Evolutionary conservation across 352 stramenopile genomes (phyloP), one percentile per base, ranked within the genome.

Genomic region (Globisporangium nagaii): DNA sequence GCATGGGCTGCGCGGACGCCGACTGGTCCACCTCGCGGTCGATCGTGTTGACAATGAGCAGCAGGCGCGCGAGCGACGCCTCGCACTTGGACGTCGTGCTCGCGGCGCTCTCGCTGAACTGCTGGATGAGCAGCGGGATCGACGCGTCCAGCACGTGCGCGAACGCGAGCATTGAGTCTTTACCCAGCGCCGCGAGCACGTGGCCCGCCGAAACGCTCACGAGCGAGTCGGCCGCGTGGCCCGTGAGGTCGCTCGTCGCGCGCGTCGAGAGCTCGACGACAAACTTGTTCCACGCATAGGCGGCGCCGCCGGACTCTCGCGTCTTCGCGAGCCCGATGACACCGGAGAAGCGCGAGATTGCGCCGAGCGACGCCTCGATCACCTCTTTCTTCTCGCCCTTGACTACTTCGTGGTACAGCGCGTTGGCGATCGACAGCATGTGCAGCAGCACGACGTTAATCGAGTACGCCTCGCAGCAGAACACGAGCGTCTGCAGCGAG

Each of bases 321-420:
- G 74, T 72, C 47, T 84, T 89, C 27, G 78, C 78, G 30, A 73
- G 75, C 3, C 76, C 83, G 30, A 93, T 83, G 45, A 79, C 62
- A 13, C 69, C 69, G 35, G 79, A 71, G 56, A 89, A 82, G 11
- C 74, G 71, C 24, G 78, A 75, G 53, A 94, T 87, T 17, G 79
- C 80, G 17, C 61, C 64, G 30, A 77, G 70, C 46, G 82, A 77
- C 28, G 76, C 68, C 4, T 66, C 62, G 19, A 93, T 94, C 22
- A 93, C 77, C 31, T 88, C 76, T 44, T 90, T 83, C 56, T 91
- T 89, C 45, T 93, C 84, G 36, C 84, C 84, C 55, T 94, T 87
- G 20, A 90, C 65, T 20, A 94, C 79, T 63, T 92, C 76, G 52
- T 90, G 75, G 62, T 94, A 94, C 36, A 94, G 55, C 25, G 79